Evolutionary conservation across 352 stramenopile species (phyloP).

Genomic region (Pythium brachiatum): DNA sequence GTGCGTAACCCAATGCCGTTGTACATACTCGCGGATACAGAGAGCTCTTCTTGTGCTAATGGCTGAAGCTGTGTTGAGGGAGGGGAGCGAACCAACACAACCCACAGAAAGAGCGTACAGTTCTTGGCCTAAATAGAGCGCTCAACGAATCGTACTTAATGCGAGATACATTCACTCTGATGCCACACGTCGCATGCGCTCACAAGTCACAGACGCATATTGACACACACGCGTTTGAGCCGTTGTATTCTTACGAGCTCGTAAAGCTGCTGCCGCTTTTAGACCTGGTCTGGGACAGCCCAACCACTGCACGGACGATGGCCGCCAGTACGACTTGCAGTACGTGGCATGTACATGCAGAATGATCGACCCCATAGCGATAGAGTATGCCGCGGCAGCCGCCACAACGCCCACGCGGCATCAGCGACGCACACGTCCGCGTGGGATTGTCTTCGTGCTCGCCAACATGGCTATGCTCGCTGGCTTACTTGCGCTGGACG

Average conservation of each 20-base stretch:
- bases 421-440: not conserved
- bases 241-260: too few relatives aligned
- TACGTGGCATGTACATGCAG: too few relatives aligned
- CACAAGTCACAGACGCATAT: too few relatives aligned
- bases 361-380: not conserved
- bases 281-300: too few relatives aligned
- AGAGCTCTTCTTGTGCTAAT: too few relatives aligned
- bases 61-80: too few relatives aligned
- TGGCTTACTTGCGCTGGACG: constrained; percentile 9
- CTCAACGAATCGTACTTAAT: not conserved
- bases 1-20: constrained; percentile 88
- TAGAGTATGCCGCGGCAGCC: not conserved
- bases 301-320: too few relatives aligned
- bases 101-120: not conserved
- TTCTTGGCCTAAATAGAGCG: not conserved
- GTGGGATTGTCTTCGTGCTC: constrained; percentile 2
- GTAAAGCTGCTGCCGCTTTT: too few relatives aligned
- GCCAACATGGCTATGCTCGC: constrained; percentile 8
- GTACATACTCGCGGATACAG: constrained; percentile 87
- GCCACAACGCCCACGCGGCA: not conserved
- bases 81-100: constrained; percentile 4
- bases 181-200: too few relatives aligned
- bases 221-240: too few relatives aligned
- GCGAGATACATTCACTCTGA: not conserved
- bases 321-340: too few relatives aligned